These are phyloP conservation scores for Cordyceps farinosa DNA, from an alignment of 2,329 filamentous ascomycete genomes.

Conservation along the genomic window DNA sequence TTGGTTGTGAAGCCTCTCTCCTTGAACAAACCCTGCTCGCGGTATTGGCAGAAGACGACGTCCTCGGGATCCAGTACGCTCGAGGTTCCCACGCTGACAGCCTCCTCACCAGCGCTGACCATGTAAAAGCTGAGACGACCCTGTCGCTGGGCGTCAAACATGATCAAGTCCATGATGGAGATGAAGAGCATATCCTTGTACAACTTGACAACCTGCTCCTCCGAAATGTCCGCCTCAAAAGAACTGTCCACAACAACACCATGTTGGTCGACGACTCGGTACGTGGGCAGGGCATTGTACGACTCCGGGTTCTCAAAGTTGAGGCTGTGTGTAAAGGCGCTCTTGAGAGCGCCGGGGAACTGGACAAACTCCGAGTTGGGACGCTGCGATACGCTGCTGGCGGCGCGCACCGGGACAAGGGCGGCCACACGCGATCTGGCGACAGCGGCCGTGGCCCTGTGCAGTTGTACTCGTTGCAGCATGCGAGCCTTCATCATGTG, in stretches of 20 bases:
- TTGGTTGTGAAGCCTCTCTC: slow-evolving; percentile 82
- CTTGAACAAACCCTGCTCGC: slow-evolving; percentile 86
- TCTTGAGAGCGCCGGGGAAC: slow-evolving; percentile 96
- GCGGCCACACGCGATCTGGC: slow-evolving; percentile 21
- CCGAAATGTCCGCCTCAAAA: slow-evolving; percentile 64
- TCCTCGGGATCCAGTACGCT: slow-evolving; percentile 80
- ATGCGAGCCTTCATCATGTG: slow-evolving; percentile 33
- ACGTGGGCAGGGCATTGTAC: slow-evolving; percentile 78
- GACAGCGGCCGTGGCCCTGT: slow-evolving; percentile 24
- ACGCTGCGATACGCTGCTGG: slow-evolving; percentile 52
- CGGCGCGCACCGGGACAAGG: slow-evolving; percentile 32
- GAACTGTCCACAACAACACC: slow-evolving; percentile 75
- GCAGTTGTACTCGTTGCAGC: slow-evolving; percentile 29
- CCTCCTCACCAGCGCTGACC: slow-evolving; percentile 93
- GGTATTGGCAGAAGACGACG: slow-evolving; percentile 90
- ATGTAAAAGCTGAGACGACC: slow-evolving; percentile 96
- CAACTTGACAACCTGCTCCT: slow-evolving; percentile 57
- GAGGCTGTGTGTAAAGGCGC: slow-evolving; percentile 80
- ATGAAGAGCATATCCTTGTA: slow-evolving; percentile 65
- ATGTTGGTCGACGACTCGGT: slow-evolving; percentile 86
- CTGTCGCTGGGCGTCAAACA: slow-evolving; percentile 97
- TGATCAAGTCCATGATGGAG: slow-evolving; percentile 91
- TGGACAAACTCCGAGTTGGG: slow-evolving; percentile 55
- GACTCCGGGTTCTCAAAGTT: slow-evolving; percentile 71
- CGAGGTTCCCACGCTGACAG: slow-evolving; percentile 84